Evolutionary conservation across 2,329 filamentous ascomycete genomes (phyloP).

Genomic region (Microthyrium microscopicum): DNA sequence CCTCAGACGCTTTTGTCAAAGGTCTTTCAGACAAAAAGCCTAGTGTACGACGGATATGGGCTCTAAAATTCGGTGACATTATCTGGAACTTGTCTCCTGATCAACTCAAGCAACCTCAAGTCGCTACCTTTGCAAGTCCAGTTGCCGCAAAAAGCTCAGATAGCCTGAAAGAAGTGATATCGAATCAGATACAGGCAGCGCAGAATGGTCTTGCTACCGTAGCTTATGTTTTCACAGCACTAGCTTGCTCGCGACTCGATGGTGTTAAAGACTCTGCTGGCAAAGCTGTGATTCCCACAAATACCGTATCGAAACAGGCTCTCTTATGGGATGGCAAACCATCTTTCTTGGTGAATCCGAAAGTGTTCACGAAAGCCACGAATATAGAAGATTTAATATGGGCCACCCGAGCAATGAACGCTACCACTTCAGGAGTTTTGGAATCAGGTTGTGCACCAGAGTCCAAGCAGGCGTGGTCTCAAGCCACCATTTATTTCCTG

Average conservation of each 20-base stretch:
- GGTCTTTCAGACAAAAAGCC: constrained; percentile 75
- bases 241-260: constrained; percentile 39
- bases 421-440: constrained; percentile 39
- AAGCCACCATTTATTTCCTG: constrained; percentile 67
- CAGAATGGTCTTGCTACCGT: constrained; percentile 71
- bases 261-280: constrained; percentile 42
- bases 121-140: constrained; percentile 30
- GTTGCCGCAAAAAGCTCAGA: constrained; percentile 43
- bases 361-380: constrained; percentile 67
- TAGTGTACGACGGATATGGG: constrained; percentile 63
- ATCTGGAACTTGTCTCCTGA: constrained; percentile 41
- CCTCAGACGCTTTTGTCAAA: constrained; percentile 58
- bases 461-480: constrained; percentile 58
- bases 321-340: constrained; percentile 61
- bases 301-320: constrained; percentile 44
- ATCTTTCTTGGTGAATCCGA: constrained; percentile 71
- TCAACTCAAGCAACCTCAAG: constrained; percentile 30
- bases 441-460: constrained; percentile 27
- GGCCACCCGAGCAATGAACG: constrained; percentile 53
- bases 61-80: constrained; percentile 54
- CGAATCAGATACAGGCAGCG: constrained; percentile 61
- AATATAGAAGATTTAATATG: constrained; percentile 62
- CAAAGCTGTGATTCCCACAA: constrained; percentile 42
- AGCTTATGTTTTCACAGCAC: constrained; percentile 55
- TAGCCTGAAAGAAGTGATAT: constrained; percentile 58